A percentile compares a stretch with the other conserved stretches of the same genome.
Conservation (phyloP, 208 protist genomes). For the Ichthyophonus hoferi region DNA sequence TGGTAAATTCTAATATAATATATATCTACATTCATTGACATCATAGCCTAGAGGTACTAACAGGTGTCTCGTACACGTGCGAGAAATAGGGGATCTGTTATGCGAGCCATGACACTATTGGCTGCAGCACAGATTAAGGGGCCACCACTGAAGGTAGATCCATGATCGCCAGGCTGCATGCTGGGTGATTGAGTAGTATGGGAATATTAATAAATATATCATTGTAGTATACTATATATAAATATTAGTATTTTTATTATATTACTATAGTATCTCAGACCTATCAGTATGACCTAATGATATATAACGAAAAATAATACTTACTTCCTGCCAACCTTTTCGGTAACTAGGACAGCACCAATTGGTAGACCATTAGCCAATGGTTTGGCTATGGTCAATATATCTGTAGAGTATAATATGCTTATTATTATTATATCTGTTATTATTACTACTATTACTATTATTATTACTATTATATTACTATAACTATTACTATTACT, state of each 20-base stretch:
- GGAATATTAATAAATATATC: too few species aligned
- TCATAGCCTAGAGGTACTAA: slow-evolving; percentile 1
- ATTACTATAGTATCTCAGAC: background rate
- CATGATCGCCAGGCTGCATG: slow-evolving; percentile 45
- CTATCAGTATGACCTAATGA: background rate
- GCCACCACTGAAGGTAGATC: slow-evolving; percentile 37
- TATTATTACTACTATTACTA: too few species aligned
- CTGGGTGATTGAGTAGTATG: slow-evolving; percentile 20
- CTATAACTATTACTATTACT: too few species aligned
- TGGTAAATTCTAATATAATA: too few species aligned
- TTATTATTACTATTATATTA: too few species aligned
- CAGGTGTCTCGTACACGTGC: background rate
- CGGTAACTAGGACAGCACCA: slow-evolving; percentile 39
- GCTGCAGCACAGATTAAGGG: slow-evolving; percentile 42
- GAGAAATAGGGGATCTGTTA: background rate
- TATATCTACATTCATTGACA: too few species aligned
- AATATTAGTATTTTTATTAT: background rate
- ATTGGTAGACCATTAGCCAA: slow-evolving; percentile 44
- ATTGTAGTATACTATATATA: too few species aligned
- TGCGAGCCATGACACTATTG: slow-evolving; percentile 14
- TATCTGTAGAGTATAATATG: slow-evolving; percentile 18
- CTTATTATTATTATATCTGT: too few species aligned
- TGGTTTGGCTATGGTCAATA: slow-evolving; percentile 44
- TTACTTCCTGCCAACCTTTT: slow-evolving; percentile 9
- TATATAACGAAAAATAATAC: background rate